Conservation (phyloP, 2,329 filamentous ascomycete species). For the Botrytis squamosa region DNA sequence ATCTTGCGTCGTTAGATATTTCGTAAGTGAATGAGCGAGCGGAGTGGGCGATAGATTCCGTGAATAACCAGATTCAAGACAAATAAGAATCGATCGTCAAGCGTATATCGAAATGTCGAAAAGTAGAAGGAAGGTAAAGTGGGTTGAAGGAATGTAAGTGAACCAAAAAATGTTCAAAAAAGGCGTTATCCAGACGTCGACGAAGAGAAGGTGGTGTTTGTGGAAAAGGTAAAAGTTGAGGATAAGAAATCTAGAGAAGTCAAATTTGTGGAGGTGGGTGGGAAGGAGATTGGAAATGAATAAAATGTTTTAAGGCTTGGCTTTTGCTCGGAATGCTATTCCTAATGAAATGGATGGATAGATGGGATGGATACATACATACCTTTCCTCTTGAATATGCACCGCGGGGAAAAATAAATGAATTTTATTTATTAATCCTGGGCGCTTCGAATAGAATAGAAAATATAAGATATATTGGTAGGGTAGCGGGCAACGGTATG, state of each 20-base stretch:
- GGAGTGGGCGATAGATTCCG: conserved; percentile 15
- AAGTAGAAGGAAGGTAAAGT: not conserved
- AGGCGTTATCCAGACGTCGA: conserved; percentile 14
- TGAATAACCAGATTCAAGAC: conserved; percentile 23
- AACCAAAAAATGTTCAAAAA: conserved; percentile 7
- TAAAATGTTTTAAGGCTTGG: not conserved
- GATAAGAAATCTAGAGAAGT: not conserved
- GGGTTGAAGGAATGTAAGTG: conserved; percentile 18
- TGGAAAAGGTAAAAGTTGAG: not conserved
- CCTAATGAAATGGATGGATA: not conserved
- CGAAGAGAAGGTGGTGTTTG: not conserved
- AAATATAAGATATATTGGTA: not conserved
- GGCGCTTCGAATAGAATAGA: conserved; percentile 3
- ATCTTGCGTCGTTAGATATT: conserved; percentile 16
- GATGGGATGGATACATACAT: not conserved
- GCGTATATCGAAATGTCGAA: not conserved
- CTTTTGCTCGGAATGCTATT: conserved; percentile 1
- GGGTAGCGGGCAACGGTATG: not conserved
- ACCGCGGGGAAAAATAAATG: not conserved
- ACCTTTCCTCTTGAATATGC: not conserved
- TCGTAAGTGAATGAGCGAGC: not conserved
- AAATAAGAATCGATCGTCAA: not conserved
- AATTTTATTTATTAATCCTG: not conserved
- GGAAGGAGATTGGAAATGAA: not conserved
- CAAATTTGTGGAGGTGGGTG: conserved; percentile 9